Conservation (phyloP, 805 yeast species). For the Lipomyces oligophaga region DNA sequence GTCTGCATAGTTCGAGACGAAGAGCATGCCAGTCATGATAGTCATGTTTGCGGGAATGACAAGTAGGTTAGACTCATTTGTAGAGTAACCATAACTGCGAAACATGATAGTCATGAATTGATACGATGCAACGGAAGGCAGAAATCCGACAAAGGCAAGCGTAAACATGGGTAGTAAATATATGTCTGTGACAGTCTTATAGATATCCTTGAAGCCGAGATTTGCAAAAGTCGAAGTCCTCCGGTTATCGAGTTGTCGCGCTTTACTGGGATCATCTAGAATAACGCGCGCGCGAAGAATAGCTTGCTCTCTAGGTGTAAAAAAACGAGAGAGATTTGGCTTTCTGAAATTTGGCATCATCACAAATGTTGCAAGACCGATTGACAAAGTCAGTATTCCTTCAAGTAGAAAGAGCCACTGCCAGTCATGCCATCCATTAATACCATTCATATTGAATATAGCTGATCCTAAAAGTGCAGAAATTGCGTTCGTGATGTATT, state of each 20-base stretch:
- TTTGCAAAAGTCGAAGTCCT: constrained; percentile 48
- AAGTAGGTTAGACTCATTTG: constrained; percentile 49
- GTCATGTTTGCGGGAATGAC: constrained; percentile 47
- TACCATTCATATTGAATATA: constrained; percentile 50
- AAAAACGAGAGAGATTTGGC: constrained; percentile 26
- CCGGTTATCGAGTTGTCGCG: constrained; percentile 45
- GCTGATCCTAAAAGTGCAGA: constrained; percentile 54
- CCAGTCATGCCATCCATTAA: constrained; percentile 52
- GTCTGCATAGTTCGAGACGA: constrained; percentile 26
- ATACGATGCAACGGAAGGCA: constrained; percentile 41
- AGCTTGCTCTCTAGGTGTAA: constrained; percentile 51
- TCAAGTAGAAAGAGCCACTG: constrained; percentile 63
- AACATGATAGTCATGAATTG: constrained; percentile 50
- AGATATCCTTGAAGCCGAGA: constrained; percentile 42
- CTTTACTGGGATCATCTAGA: constrained; percentile 61
- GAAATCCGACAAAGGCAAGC: constrained; percentile 45
- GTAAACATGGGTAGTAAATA: constrained; percentile 53
- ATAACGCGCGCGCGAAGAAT: constrained; percentile 56
- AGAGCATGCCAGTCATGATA: constrained; percentile 32
- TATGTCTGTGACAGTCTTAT: constrained; percentile 46
- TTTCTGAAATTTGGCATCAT: constrained; percentile 46
- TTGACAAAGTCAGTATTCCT: constrained; percentile 49
- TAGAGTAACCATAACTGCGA: constrained; percentile 49
- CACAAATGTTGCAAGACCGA: constrained; percentile 47
- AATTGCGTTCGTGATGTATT: constrained; percentile 46